A percentile compares a stretch with the other conserved stretches of the same genome.
Conservation (phyloP, 345 rosid genomes). For the Pelargonium nanum region DNA sequence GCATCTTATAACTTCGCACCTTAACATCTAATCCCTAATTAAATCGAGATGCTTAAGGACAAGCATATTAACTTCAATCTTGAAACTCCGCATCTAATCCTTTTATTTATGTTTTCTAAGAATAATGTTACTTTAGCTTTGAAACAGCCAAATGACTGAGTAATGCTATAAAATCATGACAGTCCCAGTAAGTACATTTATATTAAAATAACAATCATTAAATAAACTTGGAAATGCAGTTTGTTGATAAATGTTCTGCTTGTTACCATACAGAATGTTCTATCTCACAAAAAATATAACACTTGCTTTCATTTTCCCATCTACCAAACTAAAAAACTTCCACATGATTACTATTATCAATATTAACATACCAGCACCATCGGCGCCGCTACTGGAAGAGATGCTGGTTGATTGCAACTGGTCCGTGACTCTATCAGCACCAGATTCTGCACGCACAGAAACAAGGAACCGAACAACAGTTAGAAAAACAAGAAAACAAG, state of each 20-base stretch:
- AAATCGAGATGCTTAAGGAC: neutral
- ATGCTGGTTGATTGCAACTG: conserved; percentile 61
- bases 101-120: neutral
- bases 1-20: neutral
- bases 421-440: conserved; percentile 49
- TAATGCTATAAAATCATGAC: neutral
- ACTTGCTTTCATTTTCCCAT: neutral
- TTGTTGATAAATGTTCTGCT: too few species aligned
- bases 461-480: neutral
- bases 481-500: neutral
- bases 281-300: neutral
- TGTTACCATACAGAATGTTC: neutral
- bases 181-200: too few species aligned
- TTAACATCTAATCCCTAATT: neutral
- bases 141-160: neutral
- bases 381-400: conserved; percentile 37
- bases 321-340: neutral
- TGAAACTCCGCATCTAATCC: neutral
- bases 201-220: neutral
- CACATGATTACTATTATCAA: neutral
- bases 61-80: neutral
- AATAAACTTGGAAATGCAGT: neutral
- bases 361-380: conserved; percentile 26
- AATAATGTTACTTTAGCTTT: neutral
- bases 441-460: neutral